A percentile compares a stretch with the other conserved stretches of the same genome.
Evolutionary conservation across 2,329 filamentous ascomycete species (phyloP).

Genomic region (Aspergillus novoparasiticus): DNA sequence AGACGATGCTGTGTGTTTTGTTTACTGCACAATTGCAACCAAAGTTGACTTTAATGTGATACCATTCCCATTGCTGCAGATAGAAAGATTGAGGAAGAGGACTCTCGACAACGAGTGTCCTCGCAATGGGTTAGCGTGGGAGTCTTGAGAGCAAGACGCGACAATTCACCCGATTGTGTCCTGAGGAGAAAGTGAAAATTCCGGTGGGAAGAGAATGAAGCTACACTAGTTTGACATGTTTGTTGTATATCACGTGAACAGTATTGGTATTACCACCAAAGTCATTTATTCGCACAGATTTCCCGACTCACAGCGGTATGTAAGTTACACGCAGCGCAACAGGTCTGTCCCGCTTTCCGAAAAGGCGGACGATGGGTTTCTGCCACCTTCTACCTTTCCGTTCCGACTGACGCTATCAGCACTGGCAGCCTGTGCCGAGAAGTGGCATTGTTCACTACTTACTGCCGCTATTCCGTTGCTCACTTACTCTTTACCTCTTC

Average conservation of each 20-base stretch:
- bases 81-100: conserved; percentile 23
- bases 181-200: conserved; percentile 33
- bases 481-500: conserved; percentile 6
- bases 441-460: conserved; percentile 5
- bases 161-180: conserved; percentile 11
- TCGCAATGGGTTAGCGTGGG: conserved; percentile 10
- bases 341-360: neutral
- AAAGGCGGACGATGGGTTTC: conserved; percentile 37
- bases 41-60: conserved; percentile 28
- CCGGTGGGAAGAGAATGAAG: conserved; percentile 26
- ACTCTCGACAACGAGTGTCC: conserved; percentile 31
- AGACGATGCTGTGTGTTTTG: conserved; percentile 9
- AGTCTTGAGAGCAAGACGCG: conserved; percentile 8
- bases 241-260: conserved; percentile 24
- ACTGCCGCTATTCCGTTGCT: conserved; percentile 4
- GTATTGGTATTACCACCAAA: neutral
- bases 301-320: neutral
- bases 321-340: neutral
- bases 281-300: neutral
- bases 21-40: conserved; percentile 33
- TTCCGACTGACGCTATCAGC: conserved; percentile 15
- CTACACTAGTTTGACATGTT: conserved; percentile 23
- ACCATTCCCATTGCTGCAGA: conserved; percentile 41
- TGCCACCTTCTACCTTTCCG: conserved; percentile 36
- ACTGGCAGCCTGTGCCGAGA: neutral